Percentiles rank a stretch among this genome's conserved stretches.
Evolutionary conservation across 1,284 basidiomycete species (phyloP).

Genomic region (Ganoderma meredithae): DNA sequence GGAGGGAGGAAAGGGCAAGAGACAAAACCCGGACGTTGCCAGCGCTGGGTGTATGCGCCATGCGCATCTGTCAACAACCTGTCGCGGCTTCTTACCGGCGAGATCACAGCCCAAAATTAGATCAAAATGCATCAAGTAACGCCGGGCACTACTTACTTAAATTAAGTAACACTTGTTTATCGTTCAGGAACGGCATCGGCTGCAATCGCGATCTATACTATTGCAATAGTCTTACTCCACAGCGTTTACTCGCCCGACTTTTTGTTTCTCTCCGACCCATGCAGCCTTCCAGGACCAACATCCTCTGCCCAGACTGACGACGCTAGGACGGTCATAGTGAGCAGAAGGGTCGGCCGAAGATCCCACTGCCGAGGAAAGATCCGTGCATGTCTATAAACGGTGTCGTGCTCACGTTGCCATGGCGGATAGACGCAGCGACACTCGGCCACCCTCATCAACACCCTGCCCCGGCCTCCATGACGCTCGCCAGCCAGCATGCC

Average conservation of each 20-base stretch:
- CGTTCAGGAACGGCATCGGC: neutral
- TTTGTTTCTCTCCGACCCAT: neutral
- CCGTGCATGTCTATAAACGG: conserved; percentile 25
- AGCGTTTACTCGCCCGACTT: neutral
- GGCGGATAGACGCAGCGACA: conserved; percentile 30
- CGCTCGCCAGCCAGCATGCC: conserved; percentile 31
- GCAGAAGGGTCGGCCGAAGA: neutral
- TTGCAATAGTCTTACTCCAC: neutral
- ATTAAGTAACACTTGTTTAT: no score
- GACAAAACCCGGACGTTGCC: conserved; percentile 1
- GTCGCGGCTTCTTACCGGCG: neutral
- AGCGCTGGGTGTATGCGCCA: neutral
- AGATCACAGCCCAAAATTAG: conserved; percentile 1
- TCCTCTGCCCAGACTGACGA: neutral
- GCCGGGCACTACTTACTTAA: neutral
- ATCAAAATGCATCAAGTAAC: neutral
- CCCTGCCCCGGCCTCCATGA: conserved; percentile 29
- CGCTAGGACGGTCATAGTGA: no score
- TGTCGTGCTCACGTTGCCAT: conserved; percentile 30
- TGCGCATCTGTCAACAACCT: conserved; percentile 7
- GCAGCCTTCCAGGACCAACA: neutral
- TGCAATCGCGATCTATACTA: neutral
- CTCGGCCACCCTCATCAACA: conserved; percentile 23
- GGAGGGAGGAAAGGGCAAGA: conserved; percentile 7
- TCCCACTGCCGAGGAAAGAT: conserved; percentile 7